Evolutionary conservation across 2,329 filamentous ascomycete genomes (phyloP), one percentile per base, ranked within the genome.

Genomic region (Ophiostoma sp.): DNA sequence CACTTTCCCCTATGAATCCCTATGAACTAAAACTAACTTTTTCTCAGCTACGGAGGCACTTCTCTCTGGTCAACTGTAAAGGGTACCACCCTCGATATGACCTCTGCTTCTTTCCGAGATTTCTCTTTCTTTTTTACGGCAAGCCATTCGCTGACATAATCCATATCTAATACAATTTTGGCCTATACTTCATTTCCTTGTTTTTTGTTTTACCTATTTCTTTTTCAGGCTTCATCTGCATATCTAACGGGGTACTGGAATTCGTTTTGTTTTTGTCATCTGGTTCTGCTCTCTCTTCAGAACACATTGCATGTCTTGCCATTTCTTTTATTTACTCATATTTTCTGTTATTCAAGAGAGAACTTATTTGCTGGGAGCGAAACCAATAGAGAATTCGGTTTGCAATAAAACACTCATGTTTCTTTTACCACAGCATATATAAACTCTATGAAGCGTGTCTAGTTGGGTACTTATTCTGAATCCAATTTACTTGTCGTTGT

Each of bases 11-110:
- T 68, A 36, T 18, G 3, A 12, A 55, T 47, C 42, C 1, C 6
- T 9, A 42, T 1, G 18, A 8, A 36, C 67, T 36, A n/a, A 60
- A 40, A 14, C 64, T 40, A 11, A 42, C 63, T 45, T 66, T 60
- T 7, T 38, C 52, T 36, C 74, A 85, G 91, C 91, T 73, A 93
- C 91, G 69, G 91, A 93, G 79, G 90, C 90, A 66, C 83, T 93
- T 71, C 81, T 94, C 67, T 91, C 90, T 64, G 91, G 91, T 66
- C 88, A 92, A 76, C 79, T 93, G 74, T 93, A 85, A 76, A 60
- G n/a, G 27, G 38, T 18, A 60, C 18, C 27, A 12, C 49, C 52
- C 9, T 18, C 60, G 5, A 14, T 18, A 36, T 49, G 45, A 58
- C 47, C 9, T 5, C 16, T 58, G 40, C 44, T 47, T 68, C 47